Base-by-base conservation (phyloP, 1,139 yeast genomes). In the Diutina catenulata region DNA sequence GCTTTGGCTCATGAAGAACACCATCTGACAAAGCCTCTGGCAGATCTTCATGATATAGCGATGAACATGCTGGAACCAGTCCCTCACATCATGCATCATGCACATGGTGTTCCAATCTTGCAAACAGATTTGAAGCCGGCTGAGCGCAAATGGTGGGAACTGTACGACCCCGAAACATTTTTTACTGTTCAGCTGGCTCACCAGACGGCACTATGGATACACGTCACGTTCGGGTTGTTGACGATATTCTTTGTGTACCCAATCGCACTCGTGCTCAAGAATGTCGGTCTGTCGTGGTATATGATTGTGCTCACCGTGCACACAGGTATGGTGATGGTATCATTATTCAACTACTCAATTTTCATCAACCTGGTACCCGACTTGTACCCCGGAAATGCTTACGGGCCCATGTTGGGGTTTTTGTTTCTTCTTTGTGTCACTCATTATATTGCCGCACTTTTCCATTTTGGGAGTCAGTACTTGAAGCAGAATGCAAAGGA, bases 231-330 rank as follows among this genome's bases (percentile, higher is more conserved):
- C 47, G n/a, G n/a, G n/a, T 55, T 76, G 15, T n/a, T n/a, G n/a
- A n/a, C n/a, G n/a, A n/a, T n/a, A n/a, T n/a, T n/a, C n/a, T 49
- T 80, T 23, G 42, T 81, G 4, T 84, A 83, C 51, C 98, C 98
- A 4, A 48, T 82, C 11, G 60, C 76, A 2, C 59, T 88, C 46
- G 74, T 81, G 37, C 59, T 86, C 39, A 74, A 83, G 47, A 74
- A 74, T 45, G 69, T 75, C 38, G 59, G 64, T 28, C 70, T 79
- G 23, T 62, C 65, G 28, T 68, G 78, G 64, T 80, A 76, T 49
- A 51, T 83, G 38, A 74, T 79, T 0, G 56, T 66, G 1, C 68
- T 82, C 41, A 57, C 76, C 0, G 47, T 70, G 4, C 78, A 83
- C 52, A 54, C 73, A 4, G 54, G 53, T 0, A 45, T 70, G 11